Percentiles rank a stretch among this genome's conserved stretches.
Evolutionary conservation across 208 protist species (phyloP).

Genomic region (Histomonas meleagridis): DNA sequence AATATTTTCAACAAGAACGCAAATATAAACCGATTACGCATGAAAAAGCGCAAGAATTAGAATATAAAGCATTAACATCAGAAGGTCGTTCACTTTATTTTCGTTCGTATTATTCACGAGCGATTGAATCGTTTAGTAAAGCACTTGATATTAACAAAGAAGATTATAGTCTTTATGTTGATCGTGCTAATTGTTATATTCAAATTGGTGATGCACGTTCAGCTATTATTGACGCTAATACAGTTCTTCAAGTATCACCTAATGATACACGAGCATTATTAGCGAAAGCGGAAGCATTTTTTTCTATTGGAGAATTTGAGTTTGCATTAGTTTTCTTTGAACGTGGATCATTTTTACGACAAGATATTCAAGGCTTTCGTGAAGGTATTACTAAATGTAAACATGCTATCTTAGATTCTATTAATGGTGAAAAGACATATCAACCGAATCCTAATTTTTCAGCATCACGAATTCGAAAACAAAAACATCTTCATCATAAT

Average conservation of each 20-base stretch:
- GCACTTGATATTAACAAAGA: not conserved
- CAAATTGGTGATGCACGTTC: not conserved
- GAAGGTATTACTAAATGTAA: not conserved
- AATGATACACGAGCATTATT: not conserved
- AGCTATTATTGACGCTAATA: not conserved
- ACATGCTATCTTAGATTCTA: slow-evolving; percentile 5
- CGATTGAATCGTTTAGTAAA: slow-evolving; percentile 19
- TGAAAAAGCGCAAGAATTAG: no score
- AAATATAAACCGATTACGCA: no score
- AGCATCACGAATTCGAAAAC: not conserved
- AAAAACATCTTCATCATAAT: not conserved
- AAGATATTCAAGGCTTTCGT: not conserved
- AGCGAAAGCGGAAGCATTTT: slow-evolving; percentile 26
- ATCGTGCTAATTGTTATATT: slow-evolving; percentile 27
- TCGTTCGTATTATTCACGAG: not conserved
- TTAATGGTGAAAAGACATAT: not conserved
- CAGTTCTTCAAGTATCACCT: not conserved
- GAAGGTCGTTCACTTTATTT: not conserved
- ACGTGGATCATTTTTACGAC: not conserved
- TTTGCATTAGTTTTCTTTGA: slow-evolving; percentile 34
- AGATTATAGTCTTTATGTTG: not conserved
- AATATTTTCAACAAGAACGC: no score
- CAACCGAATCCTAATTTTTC: slow-evolving; percentile 32
- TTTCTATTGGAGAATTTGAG: slow-evolving; percentile 29
- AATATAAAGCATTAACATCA: not conserved